phyloP scores from a whole-genome alignment of 805 yeast genomes.

The Wickerhamomyces ciferrii region DNA sequence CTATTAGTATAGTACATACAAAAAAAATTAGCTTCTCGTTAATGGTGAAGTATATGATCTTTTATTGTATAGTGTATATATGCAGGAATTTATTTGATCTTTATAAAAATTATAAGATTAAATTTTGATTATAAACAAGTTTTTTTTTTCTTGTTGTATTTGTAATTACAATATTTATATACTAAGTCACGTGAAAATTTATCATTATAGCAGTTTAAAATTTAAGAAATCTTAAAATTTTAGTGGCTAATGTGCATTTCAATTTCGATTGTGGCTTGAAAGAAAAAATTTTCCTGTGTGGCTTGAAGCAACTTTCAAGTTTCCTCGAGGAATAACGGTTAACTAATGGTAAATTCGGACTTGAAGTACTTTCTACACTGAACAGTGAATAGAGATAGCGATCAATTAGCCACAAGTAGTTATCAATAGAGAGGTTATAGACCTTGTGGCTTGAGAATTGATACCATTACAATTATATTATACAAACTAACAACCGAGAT shows the following conservation, averaged over 20 bases:
- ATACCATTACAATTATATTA: no score
- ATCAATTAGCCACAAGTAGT: no score
- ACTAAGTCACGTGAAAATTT: background rate
- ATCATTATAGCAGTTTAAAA: background rate
- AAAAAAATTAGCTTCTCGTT: no score
- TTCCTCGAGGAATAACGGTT: no score
- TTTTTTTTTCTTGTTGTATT: background rate
- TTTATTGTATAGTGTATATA: no score
- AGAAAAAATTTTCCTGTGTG: background rate
- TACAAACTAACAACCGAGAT: no score
- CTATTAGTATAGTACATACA: no score
- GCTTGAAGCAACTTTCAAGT: background rate
- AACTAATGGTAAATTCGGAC: no score
- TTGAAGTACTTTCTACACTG: no score
- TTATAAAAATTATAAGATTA: background rate
- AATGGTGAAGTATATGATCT: no score
- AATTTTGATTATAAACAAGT: background rate
- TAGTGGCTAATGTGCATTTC: background rate
- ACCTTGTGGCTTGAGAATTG: background rate
- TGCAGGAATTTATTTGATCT: no score
- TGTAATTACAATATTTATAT: background rate
- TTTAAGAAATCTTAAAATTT: background rate
- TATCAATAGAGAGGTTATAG: background rate
- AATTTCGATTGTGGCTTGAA: background rate
- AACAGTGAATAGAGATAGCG: no score